Evolutionary conservation across 495 filamentous ascomycete species (phyloP).

Genomic region (Trichocladium uniseriatum): DNA sequence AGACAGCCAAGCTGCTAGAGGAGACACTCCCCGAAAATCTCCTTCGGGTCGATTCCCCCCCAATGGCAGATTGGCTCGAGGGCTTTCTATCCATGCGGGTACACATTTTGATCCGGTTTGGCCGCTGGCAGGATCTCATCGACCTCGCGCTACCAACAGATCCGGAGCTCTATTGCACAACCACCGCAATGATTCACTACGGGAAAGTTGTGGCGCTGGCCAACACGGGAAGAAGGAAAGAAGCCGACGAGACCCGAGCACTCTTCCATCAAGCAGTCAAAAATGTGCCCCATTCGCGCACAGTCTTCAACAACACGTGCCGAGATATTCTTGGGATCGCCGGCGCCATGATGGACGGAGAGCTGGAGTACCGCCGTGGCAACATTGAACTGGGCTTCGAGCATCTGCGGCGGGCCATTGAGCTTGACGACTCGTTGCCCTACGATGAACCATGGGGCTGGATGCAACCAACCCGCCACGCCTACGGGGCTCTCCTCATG

Average conservation of each 20-base stretch:
- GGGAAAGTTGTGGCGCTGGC: conserved; percentile 55
- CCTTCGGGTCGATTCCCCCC: conserved; percentile 52
- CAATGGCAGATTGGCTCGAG: conserved; percentile 67
- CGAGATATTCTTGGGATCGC: conserved; percentile 51
- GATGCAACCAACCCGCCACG: conserved; percentile 61
- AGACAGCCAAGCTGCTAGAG: conserved; percentile 45
- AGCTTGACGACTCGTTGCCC: conserved; percentile 45
- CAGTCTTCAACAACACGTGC: conserved; percentile 56
- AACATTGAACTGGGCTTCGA: conserved; percentile 47
- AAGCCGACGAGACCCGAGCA: conserved; percentile 37
- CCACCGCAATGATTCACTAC: conserved; percentile 56
- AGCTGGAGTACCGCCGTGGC: conserved; percentile 54
- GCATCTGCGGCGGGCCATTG: conserved; percentile 44
- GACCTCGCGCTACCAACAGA: conserved; percentile 42
- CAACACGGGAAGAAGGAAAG: conserved; percentile 37
- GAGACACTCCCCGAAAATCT: conserved; percentile 47
- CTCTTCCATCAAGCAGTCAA: conserved; percentile 40
- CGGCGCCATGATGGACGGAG: conserved; percentile 56
- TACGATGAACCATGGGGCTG: conserved; percentile 65
- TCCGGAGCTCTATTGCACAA: conserved; percentile 48
- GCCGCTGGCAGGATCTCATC: conserved; percentile 52
- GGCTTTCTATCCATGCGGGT: conserved; percentile 52
- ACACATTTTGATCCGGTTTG: conserved; percentile 58
- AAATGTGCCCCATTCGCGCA: conserved; percentile 44
- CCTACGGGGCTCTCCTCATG: conserved; percentile 52